Conservation (phyloP, 2,329 filamentous ascomycete genomes). For the Aspergillus sp. region DNA sequence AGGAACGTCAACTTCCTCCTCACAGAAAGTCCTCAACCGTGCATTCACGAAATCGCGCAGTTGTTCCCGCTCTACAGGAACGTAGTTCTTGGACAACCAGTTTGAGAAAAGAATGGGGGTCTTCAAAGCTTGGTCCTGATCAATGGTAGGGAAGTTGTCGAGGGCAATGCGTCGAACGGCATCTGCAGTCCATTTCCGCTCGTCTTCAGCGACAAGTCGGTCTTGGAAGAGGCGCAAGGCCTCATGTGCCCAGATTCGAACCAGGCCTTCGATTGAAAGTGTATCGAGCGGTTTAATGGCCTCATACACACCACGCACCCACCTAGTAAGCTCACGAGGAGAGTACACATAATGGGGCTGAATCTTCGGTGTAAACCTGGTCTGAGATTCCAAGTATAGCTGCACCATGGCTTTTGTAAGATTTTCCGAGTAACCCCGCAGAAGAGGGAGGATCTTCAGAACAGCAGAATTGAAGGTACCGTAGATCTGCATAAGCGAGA, state of each 20-base stretch:
- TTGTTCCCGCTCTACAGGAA: constrained; percentile 92
- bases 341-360: constrained; percentile 99
- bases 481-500: constrained; percentile 94
- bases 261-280: constrained; percentile 82
- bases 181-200: constrained; percentile 92
- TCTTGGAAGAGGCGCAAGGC: constrained; percentile 95
- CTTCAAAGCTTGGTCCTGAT: constrained; percentile 82
- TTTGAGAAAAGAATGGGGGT: constrained; percentile 98
- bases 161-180: constrained; percentile 81
- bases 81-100: constrained; percentile 98
- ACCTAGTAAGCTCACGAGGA: constrained; percentile 94
- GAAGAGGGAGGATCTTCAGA: constrained; percentile 90
- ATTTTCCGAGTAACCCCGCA: constrained; percentile 92
- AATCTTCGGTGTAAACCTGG: constrained; percentile 91
- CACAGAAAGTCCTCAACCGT: constrained; percentile 94
- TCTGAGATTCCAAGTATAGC: constrained; percentile 92
- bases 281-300: constrained; percentile 89
- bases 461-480: constrained; percentile 96
- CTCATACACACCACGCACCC: constrained; percentile 97
- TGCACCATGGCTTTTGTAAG: constrained; percentile 97
- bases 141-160: constrained; percentile 92
- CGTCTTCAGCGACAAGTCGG: constrained; percentile 89
- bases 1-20: constrained; percentile 98
- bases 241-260: constrained; percentile 98
- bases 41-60: constrained; percentile 97